Evolutionary conservation across 2,329 filamentous ascomycete genomes (phyloP).

Genomic region (Monosporascus sp.): DNA sequence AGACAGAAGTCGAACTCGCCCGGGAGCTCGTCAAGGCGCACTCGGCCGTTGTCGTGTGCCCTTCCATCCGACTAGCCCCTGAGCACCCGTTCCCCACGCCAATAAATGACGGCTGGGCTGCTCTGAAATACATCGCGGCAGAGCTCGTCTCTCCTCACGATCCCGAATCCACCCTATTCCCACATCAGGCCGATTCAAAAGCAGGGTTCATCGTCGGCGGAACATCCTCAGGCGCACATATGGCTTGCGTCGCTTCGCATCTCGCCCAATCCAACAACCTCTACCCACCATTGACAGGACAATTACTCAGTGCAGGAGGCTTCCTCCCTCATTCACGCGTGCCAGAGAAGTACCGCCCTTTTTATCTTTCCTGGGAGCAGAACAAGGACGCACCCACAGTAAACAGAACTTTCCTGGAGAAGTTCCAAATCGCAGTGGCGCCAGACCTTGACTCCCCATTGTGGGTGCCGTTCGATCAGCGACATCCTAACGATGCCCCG

Average conservation of each 20-base stretch:
- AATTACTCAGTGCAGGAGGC: conserved; percentile 3
- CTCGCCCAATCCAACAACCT: conserved; percentile 6
- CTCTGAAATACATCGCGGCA: conserved; percentile 1
- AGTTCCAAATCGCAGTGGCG: background rate
- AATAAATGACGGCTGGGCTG: conserved; percentile 6
- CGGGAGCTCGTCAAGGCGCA: conserved; percentile 4
- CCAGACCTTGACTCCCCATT: background rate
- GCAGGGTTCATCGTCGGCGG: conserved; percentile 8
- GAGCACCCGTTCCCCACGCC: conserved; percentile 3
- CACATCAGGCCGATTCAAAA: background rate
- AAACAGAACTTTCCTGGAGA: background rate
- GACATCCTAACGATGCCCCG: background rate
- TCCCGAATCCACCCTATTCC: background rate
- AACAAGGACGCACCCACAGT: background rate
- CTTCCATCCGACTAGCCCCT: conserved; percentile 5
- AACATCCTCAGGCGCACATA: conserved; percentile 8
- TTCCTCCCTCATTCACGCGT: background rate
- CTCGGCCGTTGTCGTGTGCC: conserved; percentile 6
- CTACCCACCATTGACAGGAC: conserved; percentile 8
- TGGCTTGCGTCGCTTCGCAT: conserved; percentile 7
- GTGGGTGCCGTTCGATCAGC: conserved; percentile 2
- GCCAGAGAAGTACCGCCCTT: background rate
- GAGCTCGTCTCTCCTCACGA: background rate
- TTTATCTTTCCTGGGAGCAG: conserved; percentile 1
- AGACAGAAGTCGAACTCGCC: conserved; percentile 9